These are phyloP conservation scores for Colletotrichum horii DNA, from an alignment of 2,329 filamentous ascomycete genomes.

Conservation along the genomic window DNA sequence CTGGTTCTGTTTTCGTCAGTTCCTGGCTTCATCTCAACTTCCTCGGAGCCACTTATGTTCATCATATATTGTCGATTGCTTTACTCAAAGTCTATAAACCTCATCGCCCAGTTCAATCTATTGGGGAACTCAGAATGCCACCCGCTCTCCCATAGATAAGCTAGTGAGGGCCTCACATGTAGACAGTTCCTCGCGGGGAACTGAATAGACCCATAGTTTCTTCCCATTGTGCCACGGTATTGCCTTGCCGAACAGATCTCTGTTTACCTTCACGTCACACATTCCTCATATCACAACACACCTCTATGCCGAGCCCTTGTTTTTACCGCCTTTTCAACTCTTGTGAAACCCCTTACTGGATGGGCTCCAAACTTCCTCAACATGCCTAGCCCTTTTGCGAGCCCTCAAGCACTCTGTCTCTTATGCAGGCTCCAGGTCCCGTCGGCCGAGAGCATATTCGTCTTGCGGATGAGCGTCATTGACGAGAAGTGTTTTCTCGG, in stretches of 20 bases:
- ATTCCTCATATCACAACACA: background rate
- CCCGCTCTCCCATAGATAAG: background rate
- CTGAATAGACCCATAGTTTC: too few species aligned
- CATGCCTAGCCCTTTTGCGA: background rate
- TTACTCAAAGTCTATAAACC: rapidly evolving
- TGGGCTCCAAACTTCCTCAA: too few species aligned
- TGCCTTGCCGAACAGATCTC: too few species aligned
- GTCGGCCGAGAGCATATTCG: background rate
- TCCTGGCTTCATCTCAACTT: background rate
- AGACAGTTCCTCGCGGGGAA: too few species aligned
- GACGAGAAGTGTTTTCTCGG: background rate
- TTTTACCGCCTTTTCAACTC: too few species aligned
- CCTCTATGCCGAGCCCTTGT: too few species aligned
- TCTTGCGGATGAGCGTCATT: background rate
- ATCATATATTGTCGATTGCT: background rate
- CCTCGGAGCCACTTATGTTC: background rate
- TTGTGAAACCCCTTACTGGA: too few species aligned
- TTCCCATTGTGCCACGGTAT: rapidly evolving
- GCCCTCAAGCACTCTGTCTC: background rate
- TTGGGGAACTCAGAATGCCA: background rate
- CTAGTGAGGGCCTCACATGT: background rate
- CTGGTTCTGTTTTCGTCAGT: rapidly evolving
- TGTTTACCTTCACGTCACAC: rapidly evolving
- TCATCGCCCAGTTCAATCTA: background rate
- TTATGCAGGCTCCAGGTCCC: background rate